A percentile compares a stretch with the other conserved stretches of the same genome.
Conservation (phyloP, 140 eudicot species). For the Anethum foeniculum region DNA sequence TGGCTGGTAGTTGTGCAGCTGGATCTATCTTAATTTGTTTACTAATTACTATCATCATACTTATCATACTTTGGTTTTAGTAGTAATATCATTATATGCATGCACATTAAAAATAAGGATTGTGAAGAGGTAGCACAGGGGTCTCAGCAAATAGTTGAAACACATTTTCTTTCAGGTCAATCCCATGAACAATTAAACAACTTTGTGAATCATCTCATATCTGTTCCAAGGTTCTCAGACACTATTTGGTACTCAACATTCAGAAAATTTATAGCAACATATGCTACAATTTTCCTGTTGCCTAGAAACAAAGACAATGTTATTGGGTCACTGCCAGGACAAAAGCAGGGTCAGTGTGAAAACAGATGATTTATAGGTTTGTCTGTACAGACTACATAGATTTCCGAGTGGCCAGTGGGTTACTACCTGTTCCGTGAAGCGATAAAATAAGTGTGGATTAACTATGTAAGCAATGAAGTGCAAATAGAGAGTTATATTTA, state of each 20-base stretch:
- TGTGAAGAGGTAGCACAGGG: slow-evolving; percentile 43
- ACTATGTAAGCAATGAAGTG: neutral
- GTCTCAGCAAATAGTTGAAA: slow-evolving; percentile 18
- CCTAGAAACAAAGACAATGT: neutral
- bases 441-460: neutral
- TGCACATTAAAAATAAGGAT: slow-evolving; percentile 39
- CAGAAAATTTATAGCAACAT: neutral
- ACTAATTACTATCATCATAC: neutral
- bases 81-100: slow-evolving; percentile 26
- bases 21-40: neutral
- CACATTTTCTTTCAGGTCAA: slow-evolving; percentile 14
- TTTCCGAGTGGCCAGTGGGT: neutral
- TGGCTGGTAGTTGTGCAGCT: slow-evolving; percentile 19
- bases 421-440: neutral
- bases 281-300: neutral
- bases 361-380: neutral
- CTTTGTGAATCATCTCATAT: slow-evolving; percentile 24
- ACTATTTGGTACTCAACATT: neutral
- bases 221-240: slow-evolving; percentile 11
- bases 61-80: neutral
- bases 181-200: slow-evolving; percentile 23
- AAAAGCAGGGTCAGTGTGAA: neutral
- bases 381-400: neutral
- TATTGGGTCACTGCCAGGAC: neutral
- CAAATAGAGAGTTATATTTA: neutral